These are phyloP conservation scores for Pythium sp. DNA, from an alignment of 352 stramenopile genomes.

Conservation along the genomic window DNA sequence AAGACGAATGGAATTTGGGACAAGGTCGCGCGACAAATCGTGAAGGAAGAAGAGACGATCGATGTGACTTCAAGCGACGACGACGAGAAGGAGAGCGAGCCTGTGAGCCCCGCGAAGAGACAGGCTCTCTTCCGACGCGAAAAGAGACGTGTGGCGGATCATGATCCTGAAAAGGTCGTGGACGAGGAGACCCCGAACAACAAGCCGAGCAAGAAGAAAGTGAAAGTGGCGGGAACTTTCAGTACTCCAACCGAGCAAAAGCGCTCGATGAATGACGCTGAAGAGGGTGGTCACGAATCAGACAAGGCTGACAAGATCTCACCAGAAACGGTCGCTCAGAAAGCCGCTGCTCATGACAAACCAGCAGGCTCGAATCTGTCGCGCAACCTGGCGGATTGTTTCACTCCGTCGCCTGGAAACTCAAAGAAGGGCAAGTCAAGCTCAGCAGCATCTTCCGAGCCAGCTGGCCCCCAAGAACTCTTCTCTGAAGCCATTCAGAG, in stretches of 20 bases:
- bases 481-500: constrained; percentile 42
- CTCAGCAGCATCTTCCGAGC: constrained; percentile 4
- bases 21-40: constrained; percentile 37
- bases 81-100: constrained; percentile 9
- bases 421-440: constrained; percentile 25
- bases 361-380: constrained; percentile 19
- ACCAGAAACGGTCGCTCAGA: constrained; percentile 28
- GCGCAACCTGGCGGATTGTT: constrained; percentile 48
- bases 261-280: neutral
- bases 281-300: constrained; percentile 5
- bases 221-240: constrained; percentile 10
- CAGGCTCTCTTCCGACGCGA: constrained; percentile 11
- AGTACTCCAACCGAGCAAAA: constrained; percentile 19
- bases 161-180: neutral
- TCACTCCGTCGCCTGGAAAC: constrained; percentile 61
- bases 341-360: constrained; percentile 25
- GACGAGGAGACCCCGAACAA: constrained; percentile 1
- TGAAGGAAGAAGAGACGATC: constrained; percentile 27
- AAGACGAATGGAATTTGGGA: constrained; percentile 50
- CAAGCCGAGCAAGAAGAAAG: constrained; percentile 17
- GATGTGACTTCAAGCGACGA: constrained; percentile 27
- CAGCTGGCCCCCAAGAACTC: constrained; percentile 14
- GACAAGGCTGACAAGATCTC: constrained; percentile 39
- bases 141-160: constrained; percentile 12
- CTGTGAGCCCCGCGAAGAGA: neutral